phyloP scores from a whole-genome alignment of 1,139 yeast genomes.

The Meyerozyma athensensis region DNA sequence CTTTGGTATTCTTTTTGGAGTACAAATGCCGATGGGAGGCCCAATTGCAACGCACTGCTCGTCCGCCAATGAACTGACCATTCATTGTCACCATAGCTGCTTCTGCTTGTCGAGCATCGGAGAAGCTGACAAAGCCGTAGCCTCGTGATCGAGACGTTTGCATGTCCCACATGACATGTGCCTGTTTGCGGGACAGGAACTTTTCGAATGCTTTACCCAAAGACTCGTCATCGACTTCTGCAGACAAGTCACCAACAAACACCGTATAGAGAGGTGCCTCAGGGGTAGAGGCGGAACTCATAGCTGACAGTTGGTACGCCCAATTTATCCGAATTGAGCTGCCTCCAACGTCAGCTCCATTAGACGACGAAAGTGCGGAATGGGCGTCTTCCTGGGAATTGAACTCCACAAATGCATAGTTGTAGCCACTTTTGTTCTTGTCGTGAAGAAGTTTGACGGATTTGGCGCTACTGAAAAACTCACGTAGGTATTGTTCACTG shows the following conservation, averaged over 20 bases:
- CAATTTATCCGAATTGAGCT: constrained; percentile 64
- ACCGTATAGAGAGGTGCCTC: constrained; percentile 58
- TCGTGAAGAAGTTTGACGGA: constrained; percentile 69
- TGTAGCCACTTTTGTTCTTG: constrained; percentile 67
- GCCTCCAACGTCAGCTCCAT: constrained; percentile 51
- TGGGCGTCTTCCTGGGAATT: constrained; percentile 55
- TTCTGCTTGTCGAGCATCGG: constrained; percentile 65
- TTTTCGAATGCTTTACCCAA: constrained; percentile 55
- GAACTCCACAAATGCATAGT: constrained; percentile 83
- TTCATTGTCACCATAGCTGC: constrained; percentile 69
- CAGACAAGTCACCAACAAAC: constrained; percentile 82
- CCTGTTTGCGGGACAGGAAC: constrained; percentile 66
- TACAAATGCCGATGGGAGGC: constrained; percentile 65
- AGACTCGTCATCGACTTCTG: constrained; percentile 77
- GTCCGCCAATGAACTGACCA: constrained; percentile 67
- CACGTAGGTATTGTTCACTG: constrained; percentile 57
- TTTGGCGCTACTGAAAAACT: constrained; percentile 54
- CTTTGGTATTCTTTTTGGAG: constrained; percentile 6
- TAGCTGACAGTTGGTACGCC: constrained; percentile 69
- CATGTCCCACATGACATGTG: constrained; percentile 98
- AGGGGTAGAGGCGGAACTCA: constrained; percentile 48
- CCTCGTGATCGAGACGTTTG: constrained; percentile 89
- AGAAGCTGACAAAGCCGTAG: constrained; percentile 86
- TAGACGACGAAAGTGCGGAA: constrained; percentile 55
- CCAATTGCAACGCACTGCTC: constrained; percentile 84